These are phyloP conservation scores for Oropetium thomaeum DNA, from an alignment of 176 grass and related monocot genomes.

Conservation along the genomic window DNA sequence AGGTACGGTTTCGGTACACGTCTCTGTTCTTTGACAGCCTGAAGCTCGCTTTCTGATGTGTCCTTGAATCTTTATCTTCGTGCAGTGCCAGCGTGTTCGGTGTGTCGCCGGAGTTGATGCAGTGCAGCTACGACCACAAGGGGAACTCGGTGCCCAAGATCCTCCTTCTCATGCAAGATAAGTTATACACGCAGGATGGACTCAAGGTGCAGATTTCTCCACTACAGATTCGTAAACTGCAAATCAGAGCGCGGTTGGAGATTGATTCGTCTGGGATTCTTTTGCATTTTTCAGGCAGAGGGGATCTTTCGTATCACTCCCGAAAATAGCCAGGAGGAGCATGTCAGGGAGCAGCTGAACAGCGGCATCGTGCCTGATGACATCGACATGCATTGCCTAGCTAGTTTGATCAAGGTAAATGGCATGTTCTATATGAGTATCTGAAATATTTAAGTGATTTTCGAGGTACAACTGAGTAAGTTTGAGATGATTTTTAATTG, in stretches of 20 bases:
- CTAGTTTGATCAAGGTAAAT: constrained; percentile 90
- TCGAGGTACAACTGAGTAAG: not conserved
- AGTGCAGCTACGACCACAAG: constrained; percentile 65
- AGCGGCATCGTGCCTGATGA: constrained; percentile 74
- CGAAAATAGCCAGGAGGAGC: constrained; percentile 82
- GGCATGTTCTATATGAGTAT: not conserved
- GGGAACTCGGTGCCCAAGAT: constrained; percentile 88
- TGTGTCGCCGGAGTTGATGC: constrained; percentile 84
- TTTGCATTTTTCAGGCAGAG: constrained; percentile 49
- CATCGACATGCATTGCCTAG: constrained; percentile 89
- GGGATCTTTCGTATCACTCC: constrained; percentile 90
- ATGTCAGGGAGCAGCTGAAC: constrained; percentile 88
- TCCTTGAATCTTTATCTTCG: not conserved
- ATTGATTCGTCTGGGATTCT: not conserved
- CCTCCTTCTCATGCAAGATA: constrained; percentile 74
- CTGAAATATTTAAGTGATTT: not conserved
- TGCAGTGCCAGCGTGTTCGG: constrained; percentile 72
- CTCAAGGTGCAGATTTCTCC: constrained; percentile 49
- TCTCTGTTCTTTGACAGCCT: not conserved
- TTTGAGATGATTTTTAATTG: not conserved
- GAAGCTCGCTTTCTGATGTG: not conserved
- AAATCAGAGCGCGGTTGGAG: not conserved
- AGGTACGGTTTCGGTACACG: constrained; percentile 34
- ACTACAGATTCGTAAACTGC: not conserved
- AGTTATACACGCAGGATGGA: constrained; percentile 67